Evolutionary conservation across 2,329 filamentous ascomycete genomes (phyloP), one percentile per base, ranked within the genome.

Genomic region (Pseudocercospora cruenta): DNA sequence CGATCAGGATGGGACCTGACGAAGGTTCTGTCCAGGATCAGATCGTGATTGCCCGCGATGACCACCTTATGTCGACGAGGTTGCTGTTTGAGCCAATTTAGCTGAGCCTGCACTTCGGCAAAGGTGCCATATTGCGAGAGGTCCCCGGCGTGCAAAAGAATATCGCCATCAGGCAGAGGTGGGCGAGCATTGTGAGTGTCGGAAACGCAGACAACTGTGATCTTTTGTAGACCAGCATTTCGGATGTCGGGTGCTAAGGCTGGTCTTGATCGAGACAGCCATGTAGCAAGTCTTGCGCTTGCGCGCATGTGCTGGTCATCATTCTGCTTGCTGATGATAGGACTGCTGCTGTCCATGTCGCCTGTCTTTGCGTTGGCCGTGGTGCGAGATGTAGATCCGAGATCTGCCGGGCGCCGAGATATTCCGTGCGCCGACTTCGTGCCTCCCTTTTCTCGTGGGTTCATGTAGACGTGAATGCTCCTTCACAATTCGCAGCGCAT

Each of bases 161-260:
- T 4, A 54, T 73, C 69, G 39, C 68, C 71, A 14, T 45, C n/a
- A 7, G 71, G 69, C 21, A 73, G 45, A 6, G 49, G 26, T 4
- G 65, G 65, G 19, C 58, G 64, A 31, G 39, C 31, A 54, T 71
- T 70, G 43, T 72, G 70, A 8, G 69, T 85, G 47, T 71, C 70
- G 2, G 70, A 71, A 14, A 71, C 66, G 58, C 69, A 72, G 6
- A 70, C 62, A 12, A 70, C 57, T 19, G 26, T 47, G 43, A 71
- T 67, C 49, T 28, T 53, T 10, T 53, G 19, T 24, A 16, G 19
- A 26, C 28, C 22, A 10, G 8, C 8, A 12, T 2, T 5, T 8
- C 3, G 21, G 6, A 0, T 16, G 6, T 3, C 19, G 2, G 49
- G 7, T 16, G 6, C 6, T 9, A 24, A 10, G 24, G 49, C 7